Base-by-base conservation (phyloP, 176 grass and related monocot species). In the Triticum turgidum region DNA sequence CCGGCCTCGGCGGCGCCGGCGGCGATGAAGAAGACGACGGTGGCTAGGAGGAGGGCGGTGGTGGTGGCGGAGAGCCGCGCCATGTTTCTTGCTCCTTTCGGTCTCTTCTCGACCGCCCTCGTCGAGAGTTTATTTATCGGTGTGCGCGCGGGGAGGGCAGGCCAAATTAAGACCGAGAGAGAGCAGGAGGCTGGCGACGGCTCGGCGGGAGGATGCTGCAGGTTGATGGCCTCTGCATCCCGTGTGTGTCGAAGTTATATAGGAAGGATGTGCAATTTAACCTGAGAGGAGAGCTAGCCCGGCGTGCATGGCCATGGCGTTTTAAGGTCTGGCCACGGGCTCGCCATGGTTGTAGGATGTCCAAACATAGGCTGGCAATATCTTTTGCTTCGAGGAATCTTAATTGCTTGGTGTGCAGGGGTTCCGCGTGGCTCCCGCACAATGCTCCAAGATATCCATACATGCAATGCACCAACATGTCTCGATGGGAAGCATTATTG, bases 91-190 rank as follows among this genome's bases (percentile, higher is more conserved):
- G 61, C 27, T 63, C 76, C 33, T 42, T 33, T 17, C 82, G 73
- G 30, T 65, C 82, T 84, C 37, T 80, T 37, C 35, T 18, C 3
- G 61, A 74, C 85, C 80, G 85, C 85, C 81, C 83, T 67, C 69
- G 69, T 11, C 18, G 20, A 22, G 73, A 45, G 15, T 65, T 61
- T 61, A 17, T 69, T 66, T 29, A 47, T 76, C 25, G 73, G 15
- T 51, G 15, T 21, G 80, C 12, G 21, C 38, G 29, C 35, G 68
- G 27, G 29, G 21, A 47, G 70, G 68, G 85, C 47, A 37, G 76
- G 61, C 56, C 73, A 7, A 79, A 35, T 67, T 17, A 79, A 44
- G 37, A 51, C 33, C 49, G 20, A 79, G 84, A 70, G 62, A 56
- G 38, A 34, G 41, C 56, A n/a, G 32, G 52, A 78, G 5, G 52